Evolutionary conservation across 2,329 filamentous ascomycete genomes (phyloP).

Genomic region (Xylaria sp.): DNA sequence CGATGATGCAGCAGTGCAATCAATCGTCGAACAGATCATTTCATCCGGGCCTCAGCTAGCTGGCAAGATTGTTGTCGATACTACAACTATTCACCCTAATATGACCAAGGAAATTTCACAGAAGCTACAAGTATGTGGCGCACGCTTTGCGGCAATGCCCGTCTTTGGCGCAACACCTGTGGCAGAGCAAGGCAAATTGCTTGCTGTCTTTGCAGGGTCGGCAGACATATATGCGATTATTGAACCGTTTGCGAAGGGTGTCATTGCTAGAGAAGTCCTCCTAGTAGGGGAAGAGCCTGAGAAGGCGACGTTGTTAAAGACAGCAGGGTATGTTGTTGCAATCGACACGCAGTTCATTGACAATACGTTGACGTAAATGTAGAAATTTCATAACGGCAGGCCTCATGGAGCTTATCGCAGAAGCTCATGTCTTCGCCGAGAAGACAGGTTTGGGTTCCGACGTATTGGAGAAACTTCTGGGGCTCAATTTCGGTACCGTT

Average conservation of each 20-base stretch:
- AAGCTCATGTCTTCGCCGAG: constrained; percentile 61
- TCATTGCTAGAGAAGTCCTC: constrained; percentile 57
- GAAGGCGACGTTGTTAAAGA: constrained; percentile 60
- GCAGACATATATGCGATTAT: constrained; percentile 50
- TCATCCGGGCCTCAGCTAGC: constrained; percentile 36
- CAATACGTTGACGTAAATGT: not conserved
- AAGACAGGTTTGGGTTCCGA: constrained; percentile 54
- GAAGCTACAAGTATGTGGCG: constrained; percentile 47
- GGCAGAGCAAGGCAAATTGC: constrained; percentile 56
- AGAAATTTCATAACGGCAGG: constrained; percentile 34
- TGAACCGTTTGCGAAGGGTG: constrained; percentile 53
- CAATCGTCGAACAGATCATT: constrained; percentile 47
- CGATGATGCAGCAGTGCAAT: constrained; percentile 54
- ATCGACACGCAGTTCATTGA: not conserved
- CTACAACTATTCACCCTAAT: constrained; percentile 61
- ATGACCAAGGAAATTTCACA: constrained; percentile 49
- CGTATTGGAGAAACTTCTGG: constrained; percentile 56
- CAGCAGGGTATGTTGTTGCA: constrained; percentile 52
- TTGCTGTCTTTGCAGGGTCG: constrained; percentile 59
- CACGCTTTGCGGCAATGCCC: constrained; percentile 56
- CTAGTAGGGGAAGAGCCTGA: constrained; percentile 55
- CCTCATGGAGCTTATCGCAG: constrained; percentile 52
- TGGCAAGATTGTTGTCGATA: constrained; percentile 60
- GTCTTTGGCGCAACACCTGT: constrained; percentile 63
- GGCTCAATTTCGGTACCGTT: constrained; percentile 53